phyloP scores from a whole-genome alignment of 306 rosid genomes.

The Glycine soja region DNA sequence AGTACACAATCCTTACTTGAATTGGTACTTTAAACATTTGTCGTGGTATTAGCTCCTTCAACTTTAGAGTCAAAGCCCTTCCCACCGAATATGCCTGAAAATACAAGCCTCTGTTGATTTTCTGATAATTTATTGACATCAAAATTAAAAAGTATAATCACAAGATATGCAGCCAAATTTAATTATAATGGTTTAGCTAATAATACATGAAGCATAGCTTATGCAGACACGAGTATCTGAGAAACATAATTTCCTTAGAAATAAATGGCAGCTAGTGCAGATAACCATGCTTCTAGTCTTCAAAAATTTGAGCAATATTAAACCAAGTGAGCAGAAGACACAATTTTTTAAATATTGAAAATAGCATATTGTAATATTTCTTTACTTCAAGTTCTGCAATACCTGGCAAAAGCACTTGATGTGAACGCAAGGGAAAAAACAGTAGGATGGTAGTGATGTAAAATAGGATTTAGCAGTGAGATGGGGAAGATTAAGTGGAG shows the following conservation, averaged over 20 bases:
- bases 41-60: slow-evolving; percentile 96
- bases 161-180: slow-evolving; percentile 24
- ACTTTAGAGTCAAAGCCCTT: slow-evolving; percentile 89
- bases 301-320: background rate
- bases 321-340: background rate
- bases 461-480: background rate
- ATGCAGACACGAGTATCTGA: slow-evolving; percentile 16
- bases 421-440: background rate
- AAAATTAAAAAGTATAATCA: slow-evolving; percentile 13
- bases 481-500: too few relatives aligned
- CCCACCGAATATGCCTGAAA: slow-evolving; percentile 91
- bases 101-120: slow-evolving; percentile 39
- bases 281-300: background rate
- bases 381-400: background rate
- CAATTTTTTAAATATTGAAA: background rate
- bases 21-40: slow-evolving; percentile 98
- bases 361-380: background rate
- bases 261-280: background rate
- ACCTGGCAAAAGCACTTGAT: background rate
- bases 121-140: slow-evolving; percentile 32
- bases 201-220: background rate
- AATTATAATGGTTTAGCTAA: background rate
- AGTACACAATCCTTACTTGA: slow-evolving; percentile 61
- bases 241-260: slow-evolving; percentile 11
- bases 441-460: background rate